A percentile compares a stretch with the other conserved stretches of the same genome.
These are phyloP conservation scores for Aspergillus affinis DNA, from an alignment of 495 filamentous ascomycete genomes.

Conservation along the genomic window DNA sequence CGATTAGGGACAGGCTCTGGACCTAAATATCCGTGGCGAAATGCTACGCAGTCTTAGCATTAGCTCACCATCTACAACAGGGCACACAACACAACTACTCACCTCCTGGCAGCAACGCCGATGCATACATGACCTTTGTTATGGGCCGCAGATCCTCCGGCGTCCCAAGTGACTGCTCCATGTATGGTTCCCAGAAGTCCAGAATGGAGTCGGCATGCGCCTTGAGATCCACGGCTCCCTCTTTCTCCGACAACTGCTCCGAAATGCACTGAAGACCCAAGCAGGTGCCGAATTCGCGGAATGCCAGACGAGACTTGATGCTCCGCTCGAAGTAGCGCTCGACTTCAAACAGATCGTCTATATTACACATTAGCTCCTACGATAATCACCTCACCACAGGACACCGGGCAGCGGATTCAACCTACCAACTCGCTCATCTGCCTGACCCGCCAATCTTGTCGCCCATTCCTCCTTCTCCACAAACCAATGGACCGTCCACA, in stretches of 20 bases:
- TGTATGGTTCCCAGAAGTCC: conserved; percentile 52
- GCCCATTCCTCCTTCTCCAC: conserved; percentile 54
- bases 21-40: conserved; percentile 39
- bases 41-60: conserved; percentile 26
- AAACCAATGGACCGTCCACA: conserved; percentile 64
- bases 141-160: conserved; percentile 57
- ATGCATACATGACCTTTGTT: conserved; percentile 65
- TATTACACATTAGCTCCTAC: background rate
- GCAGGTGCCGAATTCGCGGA: conserved; percentile 62
- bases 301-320: conserved; percentile 51
- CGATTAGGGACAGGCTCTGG: conserved; percentile 25
- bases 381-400: background rate
- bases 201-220: conserved; percentile 46
- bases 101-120: conserved; percentile 63
- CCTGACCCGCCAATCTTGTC: conserved; percentile 36
- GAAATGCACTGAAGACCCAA: conserved; percentile 57
- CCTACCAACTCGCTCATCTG: conserved; percentile 47
- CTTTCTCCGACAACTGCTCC: conserved; percentile 36
- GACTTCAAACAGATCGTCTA: conserved; percentile 45
- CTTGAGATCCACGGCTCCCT: conserved; percentile 40
- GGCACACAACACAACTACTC: conserved; percentile 25
- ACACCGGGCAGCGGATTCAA: background rate
- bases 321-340: conserved; percentile 41
- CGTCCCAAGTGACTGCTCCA: conserved; percentile 36
- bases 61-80: background rate